Evolutionary conservation across 2,329 filamentous ascomycete species (phyloP), one percentile per base, ranked within the genome.

Genomic region (Immersiporthe knoxdaviesiana): DNA sequence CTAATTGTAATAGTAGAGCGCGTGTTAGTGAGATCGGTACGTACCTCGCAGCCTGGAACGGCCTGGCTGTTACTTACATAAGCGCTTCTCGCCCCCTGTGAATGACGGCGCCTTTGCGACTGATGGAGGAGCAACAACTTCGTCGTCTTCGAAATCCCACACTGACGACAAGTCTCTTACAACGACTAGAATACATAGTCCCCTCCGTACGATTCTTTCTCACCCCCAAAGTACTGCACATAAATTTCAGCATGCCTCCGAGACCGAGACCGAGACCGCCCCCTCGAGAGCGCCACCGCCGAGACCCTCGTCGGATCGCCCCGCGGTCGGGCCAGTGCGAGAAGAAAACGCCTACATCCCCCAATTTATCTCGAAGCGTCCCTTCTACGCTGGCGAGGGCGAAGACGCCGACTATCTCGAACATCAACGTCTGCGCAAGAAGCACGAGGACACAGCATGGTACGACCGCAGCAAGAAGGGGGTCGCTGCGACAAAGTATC

Each of bases 331-430:
- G 62, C 67, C 70, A 44, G 78, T 32, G 67, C 97, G 97, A 79
- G 94, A 97, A 80, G 93, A 96, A 81, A 99, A 99, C 86, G 90
- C 97, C 79, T 99, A 99, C 85, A 99, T 99, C 76, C 96, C 96
- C 7, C 90, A 92, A 66, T 99, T 97, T 85, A 99, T 99, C 82
- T 94, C 94, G 75, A 97, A 97, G 80, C 94, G 97, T 74, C 96
- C 96, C 5, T 99, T 99, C 82, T 99, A 98, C 80, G 90, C 97
- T 67, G 89, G 88, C 75, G 90, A 92, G 75, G 92, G 91, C 73
- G 88, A 91, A 71, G 87, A 88, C 74, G 88, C 87, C 78, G 94
- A 98, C 77, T 99, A 98, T 79, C 92, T 99, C 73, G 93, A 97
- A 81, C 96, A 99, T 88, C 96, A 99, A 77, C 93, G 94, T 79